phyloP scores from a whole-genome alignment of 2,329 filamentous ascomycete genomes.

The Metarhizium rileyi region DNA sequence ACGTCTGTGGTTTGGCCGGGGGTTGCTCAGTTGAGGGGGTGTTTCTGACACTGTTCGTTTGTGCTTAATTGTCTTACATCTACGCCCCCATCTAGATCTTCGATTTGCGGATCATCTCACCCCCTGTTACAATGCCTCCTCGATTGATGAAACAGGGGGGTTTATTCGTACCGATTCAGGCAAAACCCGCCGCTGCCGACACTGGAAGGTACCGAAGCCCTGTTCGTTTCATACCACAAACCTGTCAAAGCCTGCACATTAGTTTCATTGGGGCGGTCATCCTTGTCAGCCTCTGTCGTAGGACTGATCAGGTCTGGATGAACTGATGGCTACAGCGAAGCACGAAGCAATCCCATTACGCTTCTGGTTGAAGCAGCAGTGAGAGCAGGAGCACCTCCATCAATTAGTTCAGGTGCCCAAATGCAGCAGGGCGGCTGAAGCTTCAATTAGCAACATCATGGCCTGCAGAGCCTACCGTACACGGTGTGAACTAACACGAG shows the following conservation, averaged over 20 bases:
- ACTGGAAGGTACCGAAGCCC: not conserved
- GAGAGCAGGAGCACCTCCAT: too few species aligned
- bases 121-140: not conserved
- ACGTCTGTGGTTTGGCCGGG: not conserved
- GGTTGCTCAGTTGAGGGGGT: too few species aligned
- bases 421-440: too few species aligned
- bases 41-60: not conserved
- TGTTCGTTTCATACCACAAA: not conserved
- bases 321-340: too few species aligned
- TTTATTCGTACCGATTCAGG: not conserved
- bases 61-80: not conserved
- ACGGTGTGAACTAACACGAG: too few species aligned
- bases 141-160: not conserved
- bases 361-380: too few species aligned
- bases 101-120: not conserved
- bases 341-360: too few species aligned
- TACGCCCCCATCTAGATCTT: not conserved
- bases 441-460: too few species aligned
- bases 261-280: not conserved
- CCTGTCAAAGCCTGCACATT: too few species aligned
- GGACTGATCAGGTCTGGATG: too few species aligned
- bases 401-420: too few species aligned
- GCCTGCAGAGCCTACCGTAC: too few species aligned
- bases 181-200: not conserved
- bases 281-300: not conserved